Base-by-base conservation (phyloP, 495 filamentous ascomycete species). In the Lophium mytilinum region DNA sequence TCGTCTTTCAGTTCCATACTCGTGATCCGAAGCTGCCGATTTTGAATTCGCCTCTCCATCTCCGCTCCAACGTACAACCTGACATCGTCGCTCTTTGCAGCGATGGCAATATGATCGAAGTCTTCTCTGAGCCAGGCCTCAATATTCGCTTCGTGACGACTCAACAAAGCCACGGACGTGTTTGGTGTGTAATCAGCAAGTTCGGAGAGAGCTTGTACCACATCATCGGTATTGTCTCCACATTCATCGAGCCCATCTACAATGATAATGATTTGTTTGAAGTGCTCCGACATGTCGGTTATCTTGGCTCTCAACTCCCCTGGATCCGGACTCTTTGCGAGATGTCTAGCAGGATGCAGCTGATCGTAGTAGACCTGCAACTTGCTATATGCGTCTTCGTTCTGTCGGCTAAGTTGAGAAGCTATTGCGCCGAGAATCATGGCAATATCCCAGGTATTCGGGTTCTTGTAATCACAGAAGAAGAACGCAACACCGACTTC, bases 401-500 rank as follows among this genome's bases (percentile, higher is more conserved):
- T 63, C 50, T 75, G 72, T 12, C 53, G 37, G 14, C 66, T 68
- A 40, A 75, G 34, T 33, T 75, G 71, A 1, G 47, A 55, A 11
- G 63, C 68, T 10, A 77, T 36, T 3, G 69, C 59, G 9, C 69
- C 66, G 0, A 77, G 41, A 3, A 76, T 68, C 37, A 64, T 66
- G 4, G 37, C 14, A 15, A 58, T 40, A 4, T 66, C 45, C 21
- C 71, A 67, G 0, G 69, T 70, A 14, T 36, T 47, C 2, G 42
- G 4, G 39, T 67, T 58, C 40, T 71, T 74, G 56, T 74, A 75
- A 41, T 74, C 69, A 45, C 72, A 75, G 39, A 71, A 75, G 63
- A 72, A 76, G 43, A 58, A 76, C 9, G 70, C 73, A 3, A 66
- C 62, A 30, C 24, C 24, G 24, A 30, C 24, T 7, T 61, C 73